Conservation (phyloP, 164 flowering plant species). For the Vitis vinifera region ASM3070453v1 NC_081805.1:10799001-10799500, state of each 20-base stretch:
- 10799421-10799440: constrained; percentile 72
- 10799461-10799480: background rate
- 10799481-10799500: constrained; percentile 1
- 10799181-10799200: constrained; percentile 86
- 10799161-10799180: constrained; percentile 57
- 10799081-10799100: background rate
- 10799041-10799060: constrained; percentile 83
- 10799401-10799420: constrained; percentile 75
- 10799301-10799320: constrained; percentile 76
- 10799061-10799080: constrained; percentile 8
- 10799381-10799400: constrained; percentile 72
- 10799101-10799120: background rate
- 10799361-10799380: constrained; percentile 79
- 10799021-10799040: constrained; percentile 74
- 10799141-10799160: constrained; percentile 50
- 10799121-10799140: constrained; percentile 39
- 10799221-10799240: constrained; percentile 73
- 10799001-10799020: constrained; percentile 76
- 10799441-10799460: constrained; percentile 59
- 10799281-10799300: constrained; percentile 81
- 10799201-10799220: constrained; percentile 72
- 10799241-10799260: constrained; percentile 67
- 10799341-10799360: constrained; percentile 86
- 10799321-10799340: constrained; percentile 96
- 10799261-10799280: constrained; percentile 58